Evolutionary conservation across 176 grass and related monocot species (phyloP).

Genomic region (Zoysia japonica): DNA sequence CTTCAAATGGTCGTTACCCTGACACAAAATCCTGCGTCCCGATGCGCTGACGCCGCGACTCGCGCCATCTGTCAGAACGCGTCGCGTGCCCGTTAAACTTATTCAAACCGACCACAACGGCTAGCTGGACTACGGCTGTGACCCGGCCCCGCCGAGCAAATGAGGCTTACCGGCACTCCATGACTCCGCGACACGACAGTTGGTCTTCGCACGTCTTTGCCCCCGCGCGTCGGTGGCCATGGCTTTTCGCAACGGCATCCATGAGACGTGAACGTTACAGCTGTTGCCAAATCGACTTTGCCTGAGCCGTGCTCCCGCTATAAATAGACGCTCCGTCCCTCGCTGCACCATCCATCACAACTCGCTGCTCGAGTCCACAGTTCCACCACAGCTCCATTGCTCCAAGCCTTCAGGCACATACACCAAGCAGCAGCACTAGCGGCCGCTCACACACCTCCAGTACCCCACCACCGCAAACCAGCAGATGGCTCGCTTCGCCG

Average conservation of each 20-base stretch:
- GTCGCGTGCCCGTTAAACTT: background rate
- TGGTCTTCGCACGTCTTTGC: background rate
- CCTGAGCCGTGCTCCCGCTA: background rate
- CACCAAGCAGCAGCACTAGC: too few relatives aligned
- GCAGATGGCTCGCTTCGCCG: conserved; percentile 48
- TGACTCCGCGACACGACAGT: background rate
- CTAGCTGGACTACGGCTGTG: conserved; percentile 38
- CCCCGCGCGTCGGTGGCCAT: background rate
- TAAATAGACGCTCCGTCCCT: conserved; percentile 11
- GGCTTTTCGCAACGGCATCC: background rate
- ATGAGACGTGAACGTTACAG: background rate
- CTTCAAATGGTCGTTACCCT: background rate
- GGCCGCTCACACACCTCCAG: too few relatives aligned
- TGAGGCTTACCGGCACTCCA: background rate
- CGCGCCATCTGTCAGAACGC: too few relatives aligned
- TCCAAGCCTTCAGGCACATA: too few relatives aligned
- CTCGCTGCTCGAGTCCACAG: background rate
- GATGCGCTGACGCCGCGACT: background rate
- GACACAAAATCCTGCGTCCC: background rate
- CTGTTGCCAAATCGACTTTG: background rate
- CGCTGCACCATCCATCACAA: background rate
- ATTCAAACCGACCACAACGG: conserved; percentile 47
- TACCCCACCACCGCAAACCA: background rate
- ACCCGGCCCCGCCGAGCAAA: background rate
- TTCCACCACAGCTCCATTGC: background rate